Evolutionary conservation across 495 filamentous ascomycete species (phyloP), one percentile per base, ranked within the genome.

Genomic region (Lentithecium fluviatile): DNA sequence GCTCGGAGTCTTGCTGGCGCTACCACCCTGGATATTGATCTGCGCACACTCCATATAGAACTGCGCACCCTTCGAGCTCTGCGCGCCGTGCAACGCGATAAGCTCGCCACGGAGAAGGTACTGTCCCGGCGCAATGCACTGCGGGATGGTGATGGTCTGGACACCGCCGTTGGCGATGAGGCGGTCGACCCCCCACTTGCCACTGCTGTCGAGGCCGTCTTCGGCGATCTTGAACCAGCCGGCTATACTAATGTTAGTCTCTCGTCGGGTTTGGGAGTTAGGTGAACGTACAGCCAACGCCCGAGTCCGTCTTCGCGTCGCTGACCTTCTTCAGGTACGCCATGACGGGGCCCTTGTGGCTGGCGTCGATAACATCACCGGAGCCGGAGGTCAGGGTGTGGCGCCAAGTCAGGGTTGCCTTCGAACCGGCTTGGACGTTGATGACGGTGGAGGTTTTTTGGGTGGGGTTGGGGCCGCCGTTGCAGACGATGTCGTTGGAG

Each of bases 31-130:
- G 19, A 65, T 51, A 47, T 65, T 65, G 45, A 65, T 56, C 26
- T 65, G 62, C 2, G 62, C 62, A 24, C 62, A 65, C 45, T 65
- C 62, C 62, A 72, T 65, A 63, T 81, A 81, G 61, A 82, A 78
- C 67, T 83, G 80, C 0, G 80, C 79, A 40, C 74, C 77, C 7
- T 73, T 74, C 1, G 52, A 47, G n/a, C 24, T 46, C 20, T 64
- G 55, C 17, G 79, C 79, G 15, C 62, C 66, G 69, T 81, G 79
- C 24, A 82, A 75, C 6, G 79, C 79, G 29, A 81, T 75, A 6
- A 81, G 62, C 70, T 82, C 80, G 32, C 79, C 78, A 4, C 80
- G 77, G 65, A 82, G 75, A 6, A 82, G 73, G 65, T 83, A 79
- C 49, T 81, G 72, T 24, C 76, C 74, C 0, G 75, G 70, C 17